Base-by-base conservation (phyloP, 805 yeast species). In the Vanderwaltozyma yarrowii region DNA sequence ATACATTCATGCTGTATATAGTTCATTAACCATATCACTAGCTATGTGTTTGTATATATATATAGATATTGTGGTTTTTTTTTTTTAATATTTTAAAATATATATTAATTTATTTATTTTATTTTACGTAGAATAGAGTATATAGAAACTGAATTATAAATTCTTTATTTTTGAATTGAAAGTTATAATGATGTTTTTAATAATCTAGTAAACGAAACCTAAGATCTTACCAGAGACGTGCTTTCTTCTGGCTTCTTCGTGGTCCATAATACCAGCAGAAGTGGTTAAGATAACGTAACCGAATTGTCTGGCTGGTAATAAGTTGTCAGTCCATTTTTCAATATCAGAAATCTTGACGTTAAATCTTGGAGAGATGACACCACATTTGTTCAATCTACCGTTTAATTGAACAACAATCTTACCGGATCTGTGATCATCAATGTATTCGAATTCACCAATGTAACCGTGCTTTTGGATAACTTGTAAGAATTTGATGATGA, bases 211-310 rank as follows among this genome's bases (percentile, higher is more conserved):
- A 54, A 88, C 96, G 77, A 85, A 88, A 67, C 96, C 97, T 66
- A 88, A 82, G 72, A 88, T 83, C 80, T 88, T 88, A 72, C 97
- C 97, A 59, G 96, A 86, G 60, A 88, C 96, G 76, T 88, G 96
- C 84, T 88, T 89, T 80, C 96, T 83, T 81, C 95, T 85, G 65
- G 97, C 97, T 77, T 88, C 96, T 78, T 89, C 96, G 78, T 88
- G 97, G 80, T 89, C 96, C 95, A 88, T 87, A 64, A 88, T 88
- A 76, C 97, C 97, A 61, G 96, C 96, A 62, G 96, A 89, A 61
- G 97, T 88, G 73, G 97, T 89, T 69, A 88, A 79, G 71, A 88
- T 84, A 65, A 88, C 88, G 81, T 71, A 87, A 75, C 97, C 97
- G 65, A 88, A 89, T 74, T 88, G 97, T 82, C 97, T 86, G 56